Evolutionary conservation across 106 monocot genomes (phyloP), one percentile per base, ranked within the genome.

Genomic region (Dendrobium officinale): DNA sequence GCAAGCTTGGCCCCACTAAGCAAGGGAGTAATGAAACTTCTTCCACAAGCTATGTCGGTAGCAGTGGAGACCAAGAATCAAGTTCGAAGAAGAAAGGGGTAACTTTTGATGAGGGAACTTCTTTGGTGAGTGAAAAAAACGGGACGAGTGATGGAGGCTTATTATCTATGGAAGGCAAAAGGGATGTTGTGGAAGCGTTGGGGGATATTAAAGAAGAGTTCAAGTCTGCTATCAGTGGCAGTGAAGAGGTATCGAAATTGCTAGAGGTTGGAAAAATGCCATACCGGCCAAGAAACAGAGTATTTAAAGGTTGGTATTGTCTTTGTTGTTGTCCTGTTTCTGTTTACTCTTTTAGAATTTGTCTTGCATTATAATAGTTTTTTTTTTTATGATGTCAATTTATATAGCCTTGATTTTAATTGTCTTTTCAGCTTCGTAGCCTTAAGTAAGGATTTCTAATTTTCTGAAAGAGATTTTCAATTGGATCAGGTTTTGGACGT

Each of bases 181-280:
- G 81, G 79, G 88, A 89, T 89, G 83, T 90, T 13, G 48, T 59
- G 41, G 91, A 91, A 73, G 95, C 80, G 24, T 86, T 89, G 55
- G 61, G 84, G 68, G 92, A 89, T 78, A 91, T 98, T n/a, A 92
- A 87, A 55, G 75, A 85, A 51, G 86, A 87, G 76, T 98, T 98
- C 42, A 42, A 79, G 9, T 76, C 55, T 13, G 98, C 87, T 5
- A 47, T 87, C 15, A 72, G n/a, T 61, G 88, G 80, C 68, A 89
- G 85, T 13, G 79, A 85, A 59, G 98, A 87, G 80, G 86, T 95
- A 15, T 85, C 91, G 0, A 81, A 61, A 67, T 79, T 90, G 83
- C 89, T 98, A 24, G 92, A 95, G 83, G 88, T 90, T 29, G 88
- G 89, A 15, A 89, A 85, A 81, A n/a, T 86, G 75, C 85, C 47